Conservation (phyloP, 2,329 filamentous ascomycete genomes). For the Ophiosphaerella herpotricha region DNA sequence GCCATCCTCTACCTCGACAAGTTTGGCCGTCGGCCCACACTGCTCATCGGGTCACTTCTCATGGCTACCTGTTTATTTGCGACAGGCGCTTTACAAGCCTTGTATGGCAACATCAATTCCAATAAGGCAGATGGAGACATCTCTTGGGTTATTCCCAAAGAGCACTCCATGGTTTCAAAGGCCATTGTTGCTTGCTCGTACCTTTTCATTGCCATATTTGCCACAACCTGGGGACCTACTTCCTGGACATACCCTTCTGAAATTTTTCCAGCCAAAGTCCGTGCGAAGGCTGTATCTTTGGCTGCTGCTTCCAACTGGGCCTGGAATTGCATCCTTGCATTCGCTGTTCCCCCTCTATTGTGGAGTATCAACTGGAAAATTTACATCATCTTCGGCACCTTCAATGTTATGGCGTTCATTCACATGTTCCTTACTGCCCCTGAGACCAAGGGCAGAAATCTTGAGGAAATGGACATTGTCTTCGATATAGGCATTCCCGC, state of each 20-base stretch:
- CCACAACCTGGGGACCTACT: slow-evolving; percentile 47
- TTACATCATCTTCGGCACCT: slow-evolving; percentile 47
- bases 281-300: slow-evolving; percentile 49
- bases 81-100: slow-evolving; percentile 63
- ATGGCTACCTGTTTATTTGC: slow-evolving; percentile 66
- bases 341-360: slow-evolving; percentile 48
- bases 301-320: slow-evolving; percentile 47
- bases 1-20: slow-evolving; percentile 65
- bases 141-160: slow-evolving; percentile 62
- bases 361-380: slow-evolving; percentile 50
- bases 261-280: slow-evolving; percentile 47
- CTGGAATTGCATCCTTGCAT: slow-evolving; percentile 48
- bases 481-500: slow-evolving; percentile 45
- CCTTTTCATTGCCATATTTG: slow-evolving; percentile 52
- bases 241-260: slow-evolving; percentile 47
- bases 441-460: slow-evolving; percentile 48
- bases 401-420: slow-evolving; percentile 44
- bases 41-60: slow-evolving; percentile 61
- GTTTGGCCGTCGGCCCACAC: slow-evolving; percentile 61
- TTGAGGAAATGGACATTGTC: slow-evolving; percentile 49
- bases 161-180: slow-evolving; percentile 58
- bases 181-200: slow-evolving; percentile 55
- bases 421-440: slow-evolving; percentile 48
- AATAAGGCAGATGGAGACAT: slow-evolving; percentile 49
- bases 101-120: slow-evolving; percentile 55